phyloP scores from a whole-genome alignment of 768 basidiomycete species.

The Phylloporus sp. region DNA sequence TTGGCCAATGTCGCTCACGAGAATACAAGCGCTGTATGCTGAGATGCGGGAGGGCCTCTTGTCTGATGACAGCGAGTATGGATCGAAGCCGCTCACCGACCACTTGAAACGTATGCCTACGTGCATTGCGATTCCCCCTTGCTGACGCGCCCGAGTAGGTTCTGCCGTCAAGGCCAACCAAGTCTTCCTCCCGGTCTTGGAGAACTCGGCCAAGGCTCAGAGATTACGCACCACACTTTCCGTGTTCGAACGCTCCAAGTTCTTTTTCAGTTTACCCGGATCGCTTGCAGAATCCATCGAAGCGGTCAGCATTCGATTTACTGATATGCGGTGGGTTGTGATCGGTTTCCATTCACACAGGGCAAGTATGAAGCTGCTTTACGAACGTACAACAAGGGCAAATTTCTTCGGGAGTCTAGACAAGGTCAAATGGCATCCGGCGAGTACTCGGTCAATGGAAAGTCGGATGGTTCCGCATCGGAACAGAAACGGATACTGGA shows the following conservation, averaged over 20 bases:
- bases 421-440: constrained; percentile 80
- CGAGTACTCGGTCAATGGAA: constrained; percentile 57
- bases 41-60: constrained; percentile 93
- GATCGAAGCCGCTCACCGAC: constrained; percentile 75
- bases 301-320: constrained; percentile 50
- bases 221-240: constrained; percentile 89
- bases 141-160: constrained; percentile 41
- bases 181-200: constrained; percentile 92
- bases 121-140: not conserved
- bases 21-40: constrained; percentile 65
- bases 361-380: constrained; percentile 92
- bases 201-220: constrained; percentile 92
- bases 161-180: constrained; percentile 92
- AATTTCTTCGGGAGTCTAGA: constrained; percentile 83
- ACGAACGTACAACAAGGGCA: constrained; percentile 96
- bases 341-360: constrained; percentile 37
- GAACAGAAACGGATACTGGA: constrained; percentile 93
- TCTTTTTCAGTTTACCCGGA: constrained; percentile 97
- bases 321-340: not conserved
- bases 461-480: constrained; percentile 46
- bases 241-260: constrained; percentile 94
- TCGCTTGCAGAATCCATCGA: constrained; percentile 86
- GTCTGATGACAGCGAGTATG: constrained; percentile 72
- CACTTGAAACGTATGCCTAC: constrained; percentile 71
- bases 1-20: constrained; percentile 1